Evolutionary conservation across 805 yeast genomes (phyloP), one percentile per base, ranked within the genome.

Genomic region (Middelhovenomyces tepae): DNA sequence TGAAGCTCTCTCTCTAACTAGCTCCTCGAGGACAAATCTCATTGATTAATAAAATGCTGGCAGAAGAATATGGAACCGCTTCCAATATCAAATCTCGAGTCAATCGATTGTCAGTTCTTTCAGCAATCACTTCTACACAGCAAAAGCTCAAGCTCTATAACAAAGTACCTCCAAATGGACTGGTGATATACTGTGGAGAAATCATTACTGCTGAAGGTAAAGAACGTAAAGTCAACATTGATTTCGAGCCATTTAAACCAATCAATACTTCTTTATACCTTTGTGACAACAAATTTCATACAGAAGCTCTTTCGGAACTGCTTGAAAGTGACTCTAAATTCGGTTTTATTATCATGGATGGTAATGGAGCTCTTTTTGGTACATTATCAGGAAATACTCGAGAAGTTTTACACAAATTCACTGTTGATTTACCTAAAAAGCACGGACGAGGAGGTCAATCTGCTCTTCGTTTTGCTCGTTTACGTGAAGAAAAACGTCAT

Each of bases 361-460:
- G 99, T 84, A 86, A 87, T 60, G 98, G 98, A 40, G 84, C 95
- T 2, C 68, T 91, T 46, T 91, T 91, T 50, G 99, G 99, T 63
- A 72, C 93, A 13, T 75, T 91, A 36, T 77, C 93, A 28, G 99
- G 99, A 59, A 91, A 91, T 66, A 87, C 95, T 29, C 80, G 98
- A 69, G 95, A 91, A 43, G 84, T 91, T 28, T 69, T 91, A 54
- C 95, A 89, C 63, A 91, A 91, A 63, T 91, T 91, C 64, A 81
- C 86, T 2, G 99, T 91, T 36, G 99, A 91, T 62, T 70, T 91
- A 51, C 99, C 99, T 51, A 91, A 91, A 70, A 91, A 91, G 84
- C 98, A 91, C 71, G 98, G 98, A 54, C 82, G 98, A 73, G 98
- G 98, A 82, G 98, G 98, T 80, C 98, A 91, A 69, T 91, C 99